These are phyloP conservation scores for Osmozyma mogii DNA, from an alignment of 805 yeast species.

Conservation along the genomic window DNA sequence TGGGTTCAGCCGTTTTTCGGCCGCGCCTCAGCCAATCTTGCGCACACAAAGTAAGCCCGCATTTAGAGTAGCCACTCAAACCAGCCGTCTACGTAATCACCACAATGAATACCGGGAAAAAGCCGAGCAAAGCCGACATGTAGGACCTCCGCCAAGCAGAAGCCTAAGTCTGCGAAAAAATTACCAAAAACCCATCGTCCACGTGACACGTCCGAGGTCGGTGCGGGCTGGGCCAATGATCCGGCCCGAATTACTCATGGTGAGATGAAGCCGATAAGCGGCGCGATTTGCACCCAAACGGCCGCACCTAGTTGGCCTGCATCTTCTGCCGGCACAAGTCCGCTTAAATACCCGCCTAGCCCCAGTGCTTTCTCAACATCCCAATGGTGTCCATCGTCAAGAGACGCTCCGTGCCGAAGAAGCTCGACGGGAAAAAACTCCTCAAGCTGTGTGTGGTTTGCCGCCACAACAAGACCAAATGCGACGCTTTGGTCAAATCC, in stretches of 20 bases:
- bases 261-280: slow-evolving; percentile 11
- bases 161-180: no score
- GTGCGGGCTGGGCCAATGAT: slow-evolving; percentile 8
- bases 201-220: slow-evolving; percentile 3
- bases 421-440: slow-evolving; percentile 11
- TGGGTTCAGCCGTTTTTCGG: no score
- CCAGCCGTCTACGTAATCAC: no score
- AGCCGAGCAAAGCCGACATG: no score
- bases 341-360: neutral
- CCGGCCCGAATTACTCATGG: slow-evolving; percentile 10
- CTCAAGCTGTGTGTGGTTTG: slow-evolving; percentile 56
- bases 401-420: neutral
- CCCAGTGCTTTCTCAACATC: neutral
- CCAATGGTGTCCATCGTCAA: neutral
- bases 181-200: no score
- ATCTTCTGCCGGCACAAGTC: slow-evolving; percentile 7
- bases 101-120: no score
- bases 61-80: no score
- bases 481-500: slow-evolving; percentile 45
- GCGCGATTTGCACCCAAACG: slow-evolving; percentile 1
- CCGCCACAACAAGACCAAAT: slow-evolving; percentile 58
- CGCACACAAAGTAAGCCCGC: no score
- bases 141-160: no score
- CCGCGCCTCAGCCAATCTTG: no score
- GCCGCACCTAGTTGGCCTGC: neutral